Conservation (phyloP, 108 stramenopile species). For the Skeletonema potamos region DNA sequence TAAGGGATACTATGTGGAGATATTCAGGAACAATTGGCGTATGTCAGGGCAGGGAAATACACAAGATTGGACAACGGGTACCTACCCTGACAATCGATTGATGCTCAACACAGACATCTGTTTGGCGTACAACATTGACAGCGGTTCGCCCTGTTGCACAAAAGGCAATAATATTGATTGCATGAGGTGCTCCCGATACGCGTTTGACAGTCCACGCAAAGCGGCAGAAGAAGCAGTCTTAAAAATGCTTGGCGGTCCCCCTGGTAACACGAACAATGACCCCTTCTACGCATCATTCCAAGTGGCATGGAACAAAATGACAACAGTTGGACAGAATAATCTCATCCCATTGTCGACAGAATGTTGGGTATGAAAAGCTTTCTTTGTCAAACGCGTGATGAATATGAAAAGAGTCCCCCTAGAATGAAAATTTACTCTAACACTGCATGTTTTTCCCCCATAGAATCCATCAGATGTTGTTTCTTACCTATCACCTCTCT, state of each 20-base stretch:
- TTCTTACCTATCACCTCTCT: not conserved
- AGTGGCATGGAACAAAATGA: slow-evolving; percentile 40
- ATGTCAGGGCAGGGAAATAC: slow-evolving; percentile 1
- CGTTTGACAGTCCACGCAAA: not conserved
- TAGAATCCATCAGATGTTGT: not conserved
- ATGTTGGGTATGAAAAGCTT: not conserved
- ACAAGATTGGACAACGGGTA: slow-evolving; percentile 34
- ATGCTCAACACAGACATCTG: slow-evolving; percentile 46
- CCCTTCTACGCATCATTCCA: slow-evolving; percentile 36
- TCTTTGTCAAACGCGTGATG: not conserved
- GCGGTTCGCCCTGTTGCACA: slow-evolving; percentile 24
- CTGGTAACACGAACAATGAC: slow-evolving; percentile 26
- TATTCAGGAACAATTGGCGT: slow-evolving; percentile 27
- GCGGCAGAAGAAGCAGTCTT: slow-evolving; percentile 29
- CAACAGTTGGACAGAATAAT: slow-evolving; percentile 28
- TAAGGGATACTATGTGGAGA: slow-evolving; percentile 40
- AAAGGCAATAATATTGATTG: slow-evolving; percentile 19
- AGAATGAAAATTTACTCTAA: not conserved
- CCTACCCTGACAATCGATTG: slow-evolving; percentile 6
- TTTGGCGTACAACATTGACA: slow-evolving; percentile 17
- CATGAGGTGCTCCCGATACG: slow-evolving; percentile 16
- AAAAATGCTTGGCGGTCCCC: slow-evolving; percentile 27
- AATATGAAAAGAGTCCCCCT: not conserved
- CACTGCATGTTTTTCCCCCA: not conserved
- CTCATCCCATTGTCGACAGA: slow-evolving; percentile 3